phyloP scores from a whole-genome alignment of 331 rosid genomes.

The Ulmus americana region DNA sequence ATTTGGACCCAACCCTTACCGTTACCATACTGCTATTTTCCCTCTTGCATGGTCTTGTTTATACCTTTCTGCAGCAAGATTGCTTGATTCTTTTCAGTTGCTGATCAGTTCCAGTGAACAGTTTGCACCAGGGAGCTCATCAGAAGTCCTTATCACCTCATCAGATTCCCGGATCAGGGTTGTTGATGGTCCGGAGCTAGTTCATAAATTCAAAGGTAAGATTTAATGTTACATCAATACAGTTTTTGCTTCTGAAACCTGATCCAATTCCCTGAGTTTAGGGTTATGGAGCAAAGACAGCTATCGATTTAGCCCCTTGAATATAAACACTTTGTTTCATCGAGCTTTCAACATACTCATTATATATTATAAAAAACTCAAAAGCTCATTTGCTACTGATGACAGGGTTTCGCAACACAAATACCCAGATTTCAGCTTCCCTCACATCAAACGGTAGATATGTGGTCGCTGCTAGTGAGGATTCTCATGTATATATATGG shows the following conservation, averaged over 20 bases:
- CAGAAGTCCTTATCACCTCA: conserved; percentile 85
- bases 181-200: conserved; percentile 76
- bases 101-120: conserved; percentile 47
- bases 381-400: conserved; percentile 21
- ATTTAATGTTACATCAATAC: background rate
- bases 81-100: conserved; percentile 17
- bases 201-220: conserved; percentile 92
- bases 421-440: conserved; percentile 80
- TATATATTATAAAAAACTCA: conserved; percentile 14
- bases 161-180: conserved; percentile 95
- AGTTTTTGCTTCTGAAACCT: background rate
- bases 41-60: background rate
- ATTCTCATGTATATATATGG: conserved; percentile 89
- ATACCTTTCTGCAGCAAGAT: conserved; percentile 19
- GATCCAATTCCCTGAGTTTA: background rate
- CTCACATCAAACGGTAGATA: conserved; percentile 71
- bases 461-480: conserved; percentile 89
- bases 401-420: conserved; percentile 83
- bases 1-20: background rate
- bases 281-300: background rate
- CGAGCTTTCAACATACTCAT: conserved; percentile 14
- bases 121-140: conserved; percentile 96
- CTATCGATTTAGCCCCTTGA: background rate
- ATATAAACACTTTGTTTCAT: conserved; percentile 1
- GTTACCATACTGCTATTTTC: background rate